phyloP scores from a whole-genome alignment of 345 rosid species.

The Brassica carinata region DNA sequence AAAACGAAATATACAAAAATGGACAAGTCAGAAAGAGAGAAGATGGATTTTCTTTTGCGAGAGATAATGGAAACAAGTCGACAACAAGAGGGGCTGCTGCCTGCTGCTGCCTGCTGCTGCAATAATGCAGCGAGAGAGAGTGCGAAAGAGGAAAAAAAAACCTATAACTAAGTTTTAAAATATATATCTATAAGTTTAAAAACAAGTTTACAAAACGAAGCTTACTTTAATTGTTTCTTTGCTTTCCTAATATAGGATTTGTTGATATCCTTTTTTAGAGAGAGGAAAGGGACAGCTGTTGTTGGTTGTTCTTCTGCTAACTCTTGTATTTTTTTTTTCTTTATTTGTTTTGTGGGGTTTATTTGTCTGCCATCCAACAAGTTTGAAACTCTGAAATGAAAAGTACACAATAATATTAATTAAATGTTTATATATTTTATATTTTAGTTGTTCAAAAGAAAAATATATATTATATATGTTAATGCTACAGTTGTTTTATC shows the following conservation, averaged over 20 bases:
- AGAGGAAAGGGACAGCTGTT: constrained; percentile 39
- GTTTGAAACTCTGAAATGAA: constrained; percentile 1
- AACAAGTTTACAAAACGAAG: neutral
- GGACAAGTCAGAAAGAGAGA: constrained; percentile 19
- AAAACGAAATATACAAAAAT: constrained; percentile 21
- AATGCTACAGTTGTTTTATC: no score
- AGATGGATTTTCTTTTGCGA: constrained; percentile 36
- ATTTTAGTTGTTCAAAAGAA: neutral
- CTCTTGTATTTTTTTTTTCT: constrained; percentile 1
- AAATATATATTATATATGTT: no score
- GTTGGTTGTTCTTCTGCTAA: constrained; percentile 30
- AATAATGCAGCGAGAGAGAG: constrained; percentile 30
- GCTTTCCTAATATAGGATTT: constrained; percentile 54
- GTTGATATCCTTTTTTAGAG: constrained; percentile 25
- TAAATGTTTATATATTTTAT: neutral
- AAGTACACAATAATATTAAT: neutral
- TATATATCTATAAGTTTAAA: neutral
- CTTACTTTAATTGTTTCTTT: constrained; percentile 22
- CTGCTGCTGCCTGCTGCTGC: constrained; percentile 21
- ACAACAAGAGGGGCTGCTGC: constrained; percentile 29
- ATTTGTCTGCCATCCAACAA: constrained; percentile 15
- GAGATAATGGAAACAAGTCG: constrained; percentile 24
- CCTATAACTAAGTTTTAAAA: neutral
- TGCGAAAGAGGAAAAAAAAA: neutral
- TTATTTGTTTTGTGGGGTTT: neutral